These are phyloP conservation scores for Bolboschoenus planiculmis DNA, from an alignment of 176 grass and related monocot species.

Conservation along the genomic window DNA sequence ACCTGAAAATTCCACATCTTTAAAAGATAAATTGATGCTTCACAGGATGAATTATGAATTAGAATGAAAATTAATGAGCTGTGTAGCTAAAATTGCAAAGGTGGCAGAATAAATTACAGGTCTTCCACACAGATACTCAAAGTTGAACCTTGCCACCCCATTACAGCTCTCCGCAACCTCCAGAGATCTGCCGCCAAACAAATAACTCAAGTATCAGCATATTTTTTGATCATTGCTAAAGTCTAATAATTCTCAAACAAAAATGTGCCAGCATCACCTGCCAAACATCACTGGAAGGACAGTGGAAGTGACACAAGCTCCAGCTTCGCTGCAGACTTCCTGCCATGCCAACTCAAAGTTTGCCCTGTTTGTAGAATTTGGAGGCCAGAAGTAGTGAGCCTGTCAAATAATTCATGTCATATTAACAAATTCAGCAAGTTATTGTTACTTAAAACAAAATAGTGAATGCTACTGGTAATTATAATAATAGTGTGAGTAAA, in stretches of 20 bases:
- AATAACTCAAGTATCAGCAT: background rate
- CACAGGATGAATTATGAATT: background rate
- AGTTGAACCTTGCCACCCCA: conserved; percentile 71
- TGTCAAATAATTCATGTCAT: conserved; percentile 20
- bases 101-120: conserved; percentile 51
- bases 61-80: conserved; percentile 4
- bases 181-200: conserved; percentile 48
- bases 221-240: background rate
- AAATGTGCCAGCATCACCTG: conserved; percentile 35
- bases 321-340: conserved; percentile 35
- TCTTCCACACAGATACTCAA: conserved; percentile 82
- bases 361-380: conserved; percentile 31
- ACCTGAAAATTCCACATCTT: conserved; percentile 42
- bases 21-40: background rate
- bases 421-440: conserved; percentile 1
- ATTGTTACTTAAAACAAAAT: background rate
- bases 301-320: conserved; percentile 32
- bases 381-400: conserved; percentile 81
- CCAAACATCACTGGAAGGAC: conserved; percentile 93
- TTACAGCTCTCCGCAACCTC: conserved; percentile 93
- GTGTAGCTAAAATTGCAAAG: conserved; percentile 11
- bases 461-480: background rate
- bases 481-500: background rate
- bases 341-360: conserved; percentile 69
- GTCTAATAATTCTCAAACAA: background rate